Conservation (phyloP, 495 filamentous ascomycete genomes). For the Monascus purpureus region DNA sequence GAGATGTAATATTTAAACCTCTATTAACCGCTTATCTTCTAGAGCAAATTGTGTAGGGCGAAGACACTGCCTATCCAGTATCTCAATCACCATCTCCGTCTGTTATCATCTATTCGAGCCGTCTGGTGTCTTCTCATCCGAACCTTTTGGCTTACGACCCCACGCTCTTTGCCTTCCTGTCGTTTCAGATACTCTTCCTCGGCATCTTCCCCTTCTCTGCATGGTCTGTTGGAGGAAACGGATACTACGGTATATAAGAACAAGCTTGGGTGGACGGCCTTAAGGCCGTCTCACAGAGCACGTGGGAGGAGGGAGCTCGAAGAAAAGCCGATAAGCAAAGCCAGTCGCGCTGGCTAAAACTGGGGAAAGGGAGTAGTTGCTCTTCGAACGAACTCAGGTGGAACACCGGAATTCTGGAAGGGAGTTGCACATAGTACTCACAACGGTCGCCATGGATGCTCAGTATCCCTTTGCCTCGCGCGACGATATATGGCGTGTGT, state of each 20-base stretch:
- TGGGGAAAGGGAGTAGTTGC: too few species aligned
- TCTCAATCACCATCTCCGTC: too few species aligned
- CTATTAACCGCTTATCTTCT: too few species aligned
- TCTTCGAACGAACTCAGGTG: neutral
- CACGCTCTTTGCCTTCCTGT: too few species aligned
- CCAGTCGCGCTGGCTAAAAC: neutral
- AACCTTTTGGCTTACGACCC: too few species aligned
- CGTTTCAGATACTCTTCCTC: neutral
- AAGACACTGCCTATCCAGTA: too few species aligned
- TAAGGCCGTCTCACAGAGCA: conserved; percentile 30
- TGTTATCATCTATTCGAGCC: too few species aligned
- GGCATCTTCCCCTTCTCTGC: neutral
- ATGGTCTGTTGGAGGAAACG: neutral
- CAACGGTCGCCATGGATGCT: conserved; percentile 50
- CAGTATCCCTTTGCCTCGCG: conserved; percentile 49
- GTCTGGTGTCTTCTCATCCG: too few species aligned
- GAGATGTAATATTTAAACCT: too few species aligned
- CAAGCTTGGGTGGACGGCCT: conserved; percentile 31
- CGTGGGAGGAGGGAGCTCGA: conserved; percentile 21
- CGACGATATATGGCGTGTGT: conserved; percentile 75
- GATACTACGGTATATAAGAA: neutral
- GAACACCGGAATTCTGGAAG: too few species aligned
- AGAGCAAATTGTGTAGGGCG: too few species aligned
- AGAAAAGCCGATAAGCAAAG: conserved; percentile 3
- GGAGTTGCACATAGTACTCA: too few species aligned